Percentiles rank a stretch among this genome's conserved stretches.
These are phyloP conservation scores for Linnemannia hyalina DNA, from an alignment of 192 early-diverging fungal genomes.

Conservation along the genomic window DNA sequence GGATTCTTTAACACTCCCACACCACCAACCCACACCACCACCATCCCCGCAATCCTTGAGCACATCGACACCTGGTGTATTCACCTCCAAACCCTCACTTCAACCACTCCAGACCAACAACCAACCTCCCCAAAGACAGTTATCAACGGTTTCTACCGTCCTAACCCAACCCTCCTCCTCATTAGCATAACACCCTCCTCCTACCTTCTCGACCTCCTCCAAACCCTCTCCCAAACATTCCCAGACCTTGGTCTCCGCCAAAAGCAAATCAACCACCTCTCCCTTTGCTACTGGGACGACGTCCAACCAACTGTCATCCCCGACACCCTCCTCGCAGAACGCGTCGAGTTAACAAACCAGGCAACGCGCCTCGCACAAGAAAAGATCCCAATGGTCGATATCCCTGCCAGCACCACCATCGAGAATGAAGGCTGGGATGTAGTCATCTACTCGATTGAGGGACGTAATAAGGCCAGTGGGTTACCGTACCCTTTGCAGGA, in stretches of 20 bases:
- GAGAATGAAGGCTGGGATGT: slow-evolving; percentile 44
- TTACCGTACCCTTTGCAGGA: slow-evolving; percentile 29
- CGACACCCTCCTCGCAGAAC: too few species aligned
- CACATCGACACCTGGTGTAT: neutral
- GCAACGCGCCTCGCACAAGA: neutral
- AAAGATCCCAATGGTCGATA: neutral
- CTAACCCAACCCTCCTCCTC: slow-evolving; percentile 16
- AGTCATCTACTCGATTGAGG: slow-evolving; percentile 30
- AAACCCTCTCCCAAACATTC: neutral
- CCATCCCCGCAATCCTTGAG: neutral
- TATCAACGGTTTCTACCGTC: slow-evolving; percentile 21
- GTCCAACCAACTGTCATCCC: neutral
- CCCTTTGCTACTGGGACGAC: slow-evolving; percentile 44
- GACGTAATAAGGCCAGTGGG: slow-evolving; percentile 5
- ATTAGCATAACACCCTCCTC: slow-evolving; percentile 25
- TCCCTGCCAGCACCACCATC: neutral
- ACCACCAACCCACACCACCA: neutral
- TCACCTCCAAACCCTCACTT: neutral
- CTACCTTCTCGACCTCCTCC: neutral
- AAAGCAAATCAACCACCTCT: slow-evolving; percentile 42
- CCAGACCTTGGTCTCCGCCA: slow-evolving; percentile 34
- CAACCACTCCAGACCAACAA: neutral
- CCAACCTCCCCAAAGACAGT: neutral
- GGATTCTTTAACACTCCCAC: slow-evolving; percentile 38
- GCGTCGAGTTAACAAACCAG: neutral